These are phyloP conservation scores for Tolypocladium paradoxum DNA, from an alignment of 2,329 filamentous ascomycete genomes.

Conservation along the genomic window DNA sequence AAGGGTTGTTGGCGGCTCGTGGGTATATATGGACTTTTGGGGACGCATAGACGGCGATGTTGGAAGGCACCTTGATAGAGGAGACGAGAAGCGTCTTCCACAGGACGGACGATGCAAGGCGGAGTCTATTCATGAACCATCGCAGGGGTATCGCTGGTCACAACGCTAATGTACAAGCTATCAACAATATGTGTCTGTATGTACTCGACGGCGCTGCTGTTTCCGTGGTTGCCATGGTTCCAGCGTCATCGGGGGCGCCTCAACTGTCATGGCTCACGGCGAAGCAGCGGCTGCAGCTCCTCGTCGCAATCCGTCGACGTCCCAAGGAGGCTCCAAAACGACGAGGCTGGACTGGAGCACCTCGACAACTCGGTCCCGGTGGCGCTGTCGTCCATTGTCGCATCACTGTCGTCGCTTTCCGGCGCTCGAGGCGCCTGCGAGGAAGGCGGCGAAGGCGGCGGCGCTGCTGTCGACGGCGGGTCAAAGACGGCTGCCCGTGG, in stretches of 20 bases:
- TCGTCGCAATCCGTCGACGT: not conserved
- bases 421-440: not conserved
- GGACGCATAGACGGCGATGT: not conserved
- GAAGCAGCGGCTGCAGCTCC: not conserved
- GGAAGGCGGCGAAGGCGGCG: not conserved
- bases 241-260: not conserved
- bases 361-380: not conserved
- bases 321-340: not conserved
- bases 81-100: not conserved
- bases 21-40: not conserved
- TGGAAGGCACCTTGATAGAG: not conserved
- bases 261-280: not conserved
- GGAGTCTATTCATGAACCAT: not conserved
- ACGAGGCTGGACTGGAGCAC: not conserved
- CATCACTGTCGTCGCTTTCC: not conserved
- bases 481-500: constrained; percentile 5
- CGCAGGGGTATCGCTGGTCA: not conserved
- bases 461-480: not conserved
- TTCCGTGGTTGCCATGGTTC: not conserved
- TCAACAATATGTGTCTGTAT: not conserved
- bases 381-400: not conserved
- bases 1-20: too few relatives aligned
- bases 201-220: not conserved
- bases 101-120: too few relatives aligned
- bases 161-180: not conserved